Evolutionary conservation across 768 basidiomycete genomes (phyloP).

Genomic region (Serpula lacrymans): DNA sequence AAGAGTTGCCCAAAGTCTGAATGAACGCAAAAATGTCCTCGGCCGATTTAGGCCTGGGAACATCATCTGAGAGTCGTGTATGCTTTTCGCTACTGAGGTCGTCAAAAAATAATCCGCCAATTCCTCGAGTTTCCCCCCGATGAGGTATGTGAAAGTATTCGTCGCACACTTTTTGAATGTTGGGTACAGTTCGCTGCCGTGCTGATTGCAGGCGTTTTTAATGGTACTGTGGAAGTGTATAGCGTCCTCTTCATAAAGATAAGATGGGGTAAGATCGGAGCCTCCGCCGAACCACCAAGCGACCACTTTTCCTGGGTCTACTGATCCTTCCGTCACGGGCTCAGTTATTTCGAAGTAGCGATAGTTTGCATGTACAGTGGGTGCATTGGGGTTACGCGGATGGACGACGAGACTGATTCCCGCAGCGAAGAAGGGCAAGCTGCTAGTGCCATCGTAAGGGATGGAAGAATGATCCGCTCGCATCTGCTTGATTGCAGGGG

Average conservation of each 20-base stretch:
- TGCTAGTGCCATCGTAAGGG: slow-evolving; percentile 54
- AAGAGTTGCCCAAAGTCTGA: slow-evolving; percentile 68
- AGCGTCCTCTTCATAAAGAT: slow-evolving; percentile 86
- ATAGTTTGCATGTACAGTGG: slow-evolving; percentile 94
- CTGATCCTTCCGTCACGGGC: slow-evolving; percentile 30
- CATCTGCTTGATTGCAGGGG: slow-evolving; percentile 92
- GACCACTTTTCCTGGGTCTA: slow-evolving; percentile 49
- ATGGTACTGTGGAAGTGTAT: slow-evolving; percentile 81
- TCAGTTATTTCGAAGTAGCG: slow-evolving; percentile 94
- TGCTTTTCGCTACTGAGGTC: slow-evolving; percentile 74
- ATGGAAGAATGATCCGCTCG: slow-evolving; percentile 83
- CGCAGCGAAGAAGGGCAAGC: slow-evolving; percentile 89
- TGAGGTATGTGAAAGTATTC: slow-evolving; percentile 95
- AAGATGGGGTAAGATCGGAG: slow-evolving; percentile 90
- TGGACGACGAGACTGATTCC: slow-evolving; percentile 93
- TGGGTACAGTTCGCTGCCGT: slow-evolving; percentile 66
- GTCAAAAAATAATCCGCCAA: slow-evolving; percentile 97
- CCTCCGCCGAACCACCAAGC: slow-evolving; percentile 99
- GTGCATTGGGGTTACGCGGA: slow-evolving; percentile 88
- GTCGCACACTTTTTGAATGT: slow-evolving; percentile 94
- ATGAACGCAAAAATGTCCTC: slow-evolving; percentile 79
- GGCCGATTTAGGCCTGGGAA: slow-evolving; percentile 50
- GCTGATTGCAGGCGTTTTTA: slow-evolving; percentile 70
- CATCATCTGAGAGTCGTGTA: slow-evolving; percentile 47
- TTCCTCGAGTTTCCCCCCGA: slow-evolving; percentile 77